These are phyloP conservation scores for Tetrahymena borealis DNA, from an alignment of 73 alveolate species.

Conservation along the genomic window DNA sequence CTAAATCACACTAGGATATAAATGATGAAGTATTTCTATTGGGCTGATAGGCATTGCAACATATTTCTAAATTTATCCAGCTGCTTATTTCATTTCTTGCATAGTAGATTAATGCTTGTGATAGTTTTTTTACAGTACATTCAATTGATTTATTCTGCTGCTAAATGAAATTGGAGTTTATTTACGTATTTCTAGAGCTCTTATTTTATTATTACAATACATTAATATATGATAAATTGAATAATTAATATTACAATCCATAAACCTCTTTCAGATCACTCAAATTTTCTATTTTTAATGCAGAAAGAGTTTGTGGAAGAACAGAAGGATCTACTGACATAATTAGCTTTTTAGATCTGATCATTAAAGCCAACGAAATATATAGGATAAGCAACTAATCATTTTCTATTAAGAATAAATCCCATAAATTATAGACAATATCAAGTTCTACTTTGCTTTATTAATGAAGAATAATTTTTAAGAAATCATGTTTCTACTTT, in stretches of 20 bases:
- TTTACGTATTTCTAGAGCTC: neutral
- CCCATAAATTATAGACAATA: neutral
- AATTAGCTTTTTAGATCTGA: neutral
- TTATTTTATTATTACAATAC: neutral
- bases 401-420: neutral
- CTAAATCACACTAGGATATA: neutral
- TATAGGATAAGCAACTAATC: neutral
- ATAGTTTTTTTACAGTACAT: neutral
- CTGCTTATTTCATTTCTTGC: neutral
- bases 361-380: neutral
- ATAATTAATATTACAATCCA: neutral
- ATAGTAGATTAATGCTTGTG: neutral
- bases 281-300: neutral
- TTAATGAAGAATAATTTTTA: too few relatives aligned
- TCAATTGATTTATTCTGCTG: neutral
- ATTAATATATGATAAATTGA: neutral
- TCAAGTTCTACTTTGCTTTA: slow-evolving; percentile 1
- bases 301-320: neutral
- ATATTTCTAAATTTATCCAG: neutral
- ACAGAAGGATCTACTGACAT: neutral
- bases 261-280: neutral
- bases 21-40: neutral
- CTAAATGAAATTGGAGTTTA: neutral
- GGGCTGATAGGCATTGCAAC: slow-evolving; percentile 1
- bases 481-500: too few relatives aligned